These are phyloP conservation scores for Aureobasidium zeae DNA, from an alignment of 2,329 filamentous ascomycete species.

Conservation along the genomic window DNA sequence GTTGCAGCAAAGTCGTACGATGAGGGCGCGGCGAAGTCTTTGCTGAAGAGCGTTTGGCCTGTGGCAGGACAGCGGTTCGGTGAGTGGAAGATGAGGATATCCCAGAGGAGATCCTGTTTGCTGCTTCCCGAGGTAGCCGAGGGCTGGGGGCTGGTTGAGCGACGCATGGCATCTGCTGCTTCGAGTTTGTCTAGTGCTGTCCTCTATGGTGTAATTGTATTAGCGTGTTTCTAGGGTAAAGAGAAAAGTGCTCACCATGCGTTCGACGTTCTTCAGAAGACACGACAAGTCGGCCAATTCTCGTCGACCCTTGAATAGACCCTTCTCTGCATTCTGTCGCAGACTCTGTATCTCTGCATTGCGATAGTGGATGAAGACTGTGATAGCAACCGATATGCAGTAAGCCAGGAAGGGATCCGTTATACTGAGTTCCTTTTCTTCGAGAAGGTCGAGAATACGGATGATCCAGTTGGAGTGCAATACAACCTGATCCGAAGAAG, in stretches of 20 bases:
- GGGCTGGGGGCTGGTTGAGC: conserved; percentile 9
- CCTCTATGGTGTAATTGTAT: background rate
- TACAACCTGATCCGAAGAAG: conserved; percentile 7
- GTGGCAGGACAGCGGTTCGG: background rate
- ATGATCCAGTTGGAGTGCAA: conserved; percentile 14
- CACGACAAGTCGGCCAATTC: background rate
- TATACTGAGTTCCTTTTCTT: conserved; percentile 3
- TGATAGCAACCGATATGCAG: conserved; percentile 6
- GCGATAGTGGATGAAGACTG: conserved; percentile 11
- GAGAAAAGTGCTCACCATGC: background rate
- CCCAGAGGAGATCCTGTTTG: conserved; percentile 13
- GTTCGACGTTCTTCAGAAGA: conserved; percentile 8
- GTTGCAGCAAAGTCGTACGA: background rate
- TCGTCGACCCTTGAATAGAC: conserved; percentile 9
- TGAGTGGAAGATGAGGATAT: conserved; percentile 11
- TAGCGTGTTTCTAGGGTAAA: background rate
- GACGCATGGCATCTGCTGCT: conserved; percentile 1
- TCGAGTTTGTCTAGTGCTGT: conserved; percentile 10
- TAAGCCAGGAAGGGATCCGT: conserved; percentile 10
- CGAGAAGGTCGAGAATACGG: conserved; percentile 2
- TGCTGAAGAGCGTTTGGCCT: background rate
- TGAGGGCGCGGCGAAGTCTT: background rate
- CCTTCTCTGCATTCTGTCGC: conserved; percentile 9
- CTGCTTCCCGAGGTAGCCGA: background rate
- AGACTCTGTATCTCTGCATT: conserved; percentile 3